phyloP scores from a whole-genome alignment of 208 protist genomes.

The Tritrichomonas musculus region DNA sequence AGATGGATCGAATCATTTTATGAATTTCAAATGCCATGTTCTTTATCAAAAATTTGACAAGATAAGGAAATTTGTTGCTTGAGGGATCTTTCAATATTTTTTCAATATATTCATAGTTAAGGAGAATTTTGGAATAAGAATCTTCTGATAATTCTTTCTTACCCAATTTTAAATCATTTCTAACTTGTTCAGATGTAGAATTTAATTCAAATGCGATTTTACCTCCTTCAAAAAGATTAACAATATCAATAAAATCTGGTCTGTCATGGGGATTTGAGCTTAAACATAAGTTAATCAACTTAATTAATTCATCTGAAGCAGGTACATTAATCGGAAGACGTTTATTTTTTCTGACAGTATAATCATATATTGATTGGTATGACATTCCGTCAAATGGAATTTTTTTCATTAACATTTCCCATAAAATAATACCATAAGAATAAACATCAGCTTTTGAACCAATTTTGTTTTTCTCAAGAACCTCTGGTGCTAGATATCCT shows the following conservation, averaged over 20 bases:
- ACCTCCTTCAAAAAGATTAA: neutral
- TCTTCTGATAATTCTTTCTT: neutral
- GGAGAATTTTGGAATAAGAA: too few relatives aligned
- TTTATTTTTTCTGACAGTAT: neutral
- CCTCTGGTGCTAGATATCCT: neutral
- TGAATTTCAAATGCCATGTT: neutral
- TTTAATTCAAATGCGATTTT: neutral
- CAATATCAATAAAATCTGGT: conserved; percentile 28
- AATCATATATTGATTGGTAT: neutral
- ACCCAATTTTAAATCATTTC: neutral
- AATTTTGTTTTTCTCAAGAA: neutral
- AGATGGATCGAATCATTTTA: neutral
- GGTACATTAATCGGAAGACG: neutral
- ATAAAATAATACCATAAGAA: conserved; percentile 12
- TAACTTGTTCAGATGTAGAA: neutral
- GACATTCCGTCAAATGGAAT: neutral
- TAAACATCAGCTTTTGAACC: neutral
- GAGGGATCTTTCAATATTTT: neutral
- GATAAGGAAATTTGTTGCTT: neutral
- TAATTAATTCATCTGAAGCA: neutral
- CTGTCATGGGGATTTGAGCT: neutral
- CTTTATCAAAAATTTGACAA: neutral
- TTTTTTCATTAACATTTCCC: neutral
- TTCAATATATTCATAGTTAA: neutral
- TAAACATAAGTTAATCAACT: neutral